phyloP scores from a whole-genome alignment of 176 grass and related monocot species.

The Oryza glumipatula region DNA sequence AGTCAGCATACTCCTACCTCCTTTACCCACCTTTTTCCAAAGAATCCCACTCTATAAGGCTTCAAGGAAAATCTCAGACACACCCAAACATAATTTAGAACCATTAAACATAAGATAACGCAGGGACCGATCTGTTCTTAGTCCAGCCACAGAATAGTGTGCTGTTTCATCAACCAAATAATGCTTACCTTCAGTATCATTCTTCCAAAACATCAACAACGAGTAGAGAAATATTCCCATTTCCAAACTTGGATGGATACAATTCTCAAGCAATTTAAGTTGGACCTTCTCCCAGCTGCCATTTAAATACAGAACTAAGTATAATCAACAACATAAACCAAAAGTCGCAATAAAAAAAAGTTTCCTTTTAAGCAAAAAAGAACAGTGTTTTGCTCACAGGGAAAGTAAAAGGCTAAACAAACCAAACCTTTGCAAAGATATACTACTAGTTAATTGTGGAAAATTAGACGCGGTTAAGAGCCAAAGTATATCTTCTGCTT shows the following conservation, averaged over 20 bases:
- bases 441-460: conserved; percentile 40
- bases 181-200: conserved; percentile 67
- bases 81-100: not conserved
- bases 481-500: conserved; percentile 66
- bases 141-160: conserved; percentile 20
- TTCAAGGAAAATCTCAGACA: conserved; percentile 3
- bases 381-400: not conserved
- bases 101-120: not conserved
- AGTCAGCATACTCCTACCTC: not conserved
- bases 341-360: conserved; percentile 2
- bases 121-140: conserved; percentile 7
- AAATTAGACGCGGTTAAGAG: conserved; percentile 60
- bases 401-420: conserved; percentile 36
- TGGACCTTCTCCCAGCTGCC: conserved; percentile 96
- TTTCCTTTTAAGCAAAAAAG: conserved; percentile 23
- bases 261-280: conserved; percentile 85
- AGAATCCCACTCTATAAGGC: not conserved
- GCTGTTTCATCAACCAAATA: conserved; percentile 24
- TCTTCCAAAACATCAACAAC: conserved; percentile 73
- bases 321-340: conserved; percentile 38
- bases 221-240: conserved; percentile 81
- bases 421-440: conserved; percentile 75
- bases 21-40: not conserved
- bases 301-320: conserved; percentile 67
- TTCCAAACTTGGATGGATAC: conserved; percentile 56